These are phyloP conservation scores for Wickerhamomyces canadensis DNA, from an alignment of 805 yeast genomes.

Conservation along the genomic window DNA sequence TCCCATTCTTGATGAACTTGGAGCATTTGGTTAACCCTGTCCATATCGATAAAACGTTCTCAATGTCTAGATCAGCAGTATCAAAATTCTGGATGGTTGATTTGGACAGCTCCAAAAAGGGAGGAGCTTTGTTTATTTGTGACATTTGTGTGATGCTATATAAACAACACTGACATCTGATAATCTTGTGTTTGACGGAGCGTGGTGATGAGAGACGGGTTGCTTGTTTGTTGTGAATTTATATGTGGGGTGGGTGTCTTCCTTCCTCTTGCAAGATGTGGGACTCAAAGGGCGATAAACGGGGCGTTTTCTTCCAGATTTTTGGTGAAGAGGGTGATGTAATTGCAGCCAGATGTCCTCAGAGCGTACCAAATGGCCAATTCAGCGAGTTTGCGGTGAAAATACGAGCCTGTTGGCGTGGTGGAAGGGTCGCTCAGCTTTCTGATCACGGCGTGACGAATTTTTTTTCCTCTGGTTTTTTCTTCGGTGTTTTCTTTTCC, in stretches of 20 bases:
- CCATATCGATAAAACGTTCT: constrained; percentile 36
- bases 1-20: constrained; percentile 24
- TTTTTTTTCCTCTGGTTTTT: not conserved
- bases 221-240: too few relatives aligned
- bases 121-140: constrained; percentile 22
- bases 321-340: not conserved
- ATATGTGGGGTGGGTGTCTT: constrained; percentile 1
- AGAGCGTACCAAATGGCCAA: too few relatives aligned
- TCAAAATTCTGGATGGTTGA: constrained; percentile 22
- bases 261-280: too few relatives aligned
- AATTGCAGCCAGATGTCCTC: not conserved
- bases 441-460: not conserved
- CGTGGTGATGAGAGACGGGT: too few relatives aligned
- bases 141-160: not conserved
- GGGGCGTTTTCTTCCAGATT: too few relatives aligned
- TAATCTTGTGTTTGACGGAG: not conserved
- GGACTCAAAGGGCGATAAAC: too few relatives aligned
- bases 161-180: not conserved
- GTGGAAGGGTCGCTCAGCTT: not conserved
- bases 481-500: not conserved
- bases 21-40: constrained; percentile 31
- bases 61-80: constrained; percentile 29
- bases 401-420: too few relatives aligned
- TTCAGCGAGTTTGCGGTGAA: too few relatives aligned
- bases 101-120: constrained; percentile 24